A percentile compares a stretch with the other conserved stretches of the same genome.
Conservation (phyloP, 2,329 filamentous ascomycete genomes). For the Chaetomium strumarium region DNA sequence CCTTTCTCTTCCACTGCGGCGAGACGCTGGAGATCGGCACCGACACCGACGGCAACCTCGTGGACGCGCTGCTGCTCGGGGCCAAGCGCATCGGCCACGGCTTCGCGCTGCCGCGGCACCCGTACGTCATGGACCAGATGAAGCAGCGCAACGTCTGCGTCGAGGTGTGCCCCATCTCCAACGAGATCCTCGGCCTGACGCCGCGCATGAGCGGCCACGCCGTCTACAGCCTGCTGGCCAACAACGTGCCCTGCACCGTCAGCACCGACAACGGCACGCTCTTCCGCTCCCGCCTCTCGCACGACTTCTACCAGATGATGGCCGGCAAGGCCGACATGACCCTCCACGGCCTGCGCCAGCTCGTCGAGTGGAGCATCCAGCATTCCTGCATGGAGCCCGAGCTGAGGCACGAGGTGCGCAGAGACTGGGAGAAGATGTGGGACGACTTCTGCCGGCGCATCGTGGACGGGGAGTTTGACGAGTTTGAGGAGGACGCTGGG, state of each 20-base stretch:
- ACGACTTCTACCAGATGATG: conserved; percentile 74
- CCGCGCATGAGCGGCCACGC: conserved; percentile 59
- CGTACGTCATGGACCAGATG: conserved; percentile 60
- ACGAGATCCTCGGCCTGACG: conserved; percentile 67
- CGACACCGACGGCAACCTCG: conserved; percentile 60
- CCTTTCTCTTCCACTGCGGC: conserved; percentile 71
- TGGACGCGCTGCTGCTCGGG: conserved; percentile 60
- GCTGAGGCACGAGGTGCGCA: conserved; percentile 34
- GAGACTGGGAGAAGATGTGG: conserved; percentile 53
- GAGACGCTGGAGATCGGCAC: conserved; percentile 64
- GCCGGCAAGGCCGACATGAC: conserved; percentile 62
- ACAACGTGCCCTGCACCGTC: conserved; percentile 66
- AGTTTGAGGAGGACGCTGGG: neutral
- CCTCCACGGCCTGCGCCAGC: conserved; percentile 65
- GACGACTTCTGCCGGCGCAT: conserved; percentile 50
- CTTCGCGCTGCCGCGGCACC: conserved; percentile 62
- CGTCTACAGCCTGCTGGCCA: conserved; percentile 63
- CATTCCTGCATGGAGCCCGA: conserved; percentile 48
- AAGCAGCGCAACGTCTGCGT: conserved; percentile 59
- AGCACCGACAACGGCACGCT: conserved; percentile 71
- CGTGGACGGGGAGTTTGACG: conserved; percentile 29
- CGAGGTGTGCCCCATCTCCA: conserved; percentile 73
- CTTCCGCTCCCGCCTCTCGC: conserved; percentile 65
- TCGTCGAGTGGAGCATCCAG: conserved; percentile 56
- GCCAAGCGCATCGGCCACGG: conserved; percentile 69